Evolutionary conservation across 2,329 filamentous ascomycete species (phyloP), one percentile per base, ranked within the genome.

Genomic region (Neoascochyta sp.): DNA sequence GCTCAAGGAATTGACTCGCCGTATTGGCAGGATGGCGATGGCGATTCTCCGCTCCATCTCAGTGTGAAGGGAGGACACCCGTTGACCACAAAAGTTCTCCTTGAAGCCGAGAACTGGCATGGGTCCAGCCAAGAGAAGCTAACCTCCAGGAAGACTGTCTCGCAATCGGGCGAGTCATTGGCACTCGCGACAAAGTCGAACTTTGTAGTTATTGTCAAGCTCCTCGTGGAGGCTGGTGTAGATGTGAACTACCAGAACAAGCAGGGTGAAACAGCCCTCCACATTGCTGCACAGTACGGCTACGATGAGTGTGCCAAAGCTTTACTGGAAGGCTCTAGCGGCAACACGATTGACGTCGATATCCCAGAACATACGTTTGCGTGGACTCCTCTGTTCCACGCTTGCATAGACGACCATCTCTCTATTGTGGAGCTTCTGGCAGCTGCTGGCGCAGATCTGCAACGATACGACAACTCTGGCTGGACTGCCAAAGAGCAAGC

Each of bases 401-500:
- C 90, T 7, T 86, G 84, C 31, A 90, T 96, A 3, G 89, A 98
- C 53, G 90, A 90, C 0, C 83, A 88, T 43, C 63, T 87, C 8
- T 65, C 74, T 0, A 78, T 95, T 22, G 85, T 85, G 1, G 75
- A 88, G 52, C 70, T 92, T 14, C 71, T 98, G 4, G 75, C 94
- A 22, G 76, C 82, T 27, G 82, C 83, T 13, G 86, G 86, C 1
- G 86, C 87, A 0, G 78, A 93, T 36, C 66, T 87, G 3, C 80
- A 81, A 34, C 80, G 76, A 36, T 68, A 73, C 5, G 92, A 98
- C 60, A 83, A 82, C 1, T 95, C 88, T 24, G 90, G 90, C 7
- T 98, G 92, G 92, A 92, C 85, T 3, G 83, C 89, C 1, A 87
- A 83, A 57, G 92, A 98, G 57, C 92, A 98, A 60, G 90, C 92